phyloP scores from a whole-genome alignment of 2,329 filamentous ascomycete genomes.

The Ophiostoma pallidulum region DNA sequence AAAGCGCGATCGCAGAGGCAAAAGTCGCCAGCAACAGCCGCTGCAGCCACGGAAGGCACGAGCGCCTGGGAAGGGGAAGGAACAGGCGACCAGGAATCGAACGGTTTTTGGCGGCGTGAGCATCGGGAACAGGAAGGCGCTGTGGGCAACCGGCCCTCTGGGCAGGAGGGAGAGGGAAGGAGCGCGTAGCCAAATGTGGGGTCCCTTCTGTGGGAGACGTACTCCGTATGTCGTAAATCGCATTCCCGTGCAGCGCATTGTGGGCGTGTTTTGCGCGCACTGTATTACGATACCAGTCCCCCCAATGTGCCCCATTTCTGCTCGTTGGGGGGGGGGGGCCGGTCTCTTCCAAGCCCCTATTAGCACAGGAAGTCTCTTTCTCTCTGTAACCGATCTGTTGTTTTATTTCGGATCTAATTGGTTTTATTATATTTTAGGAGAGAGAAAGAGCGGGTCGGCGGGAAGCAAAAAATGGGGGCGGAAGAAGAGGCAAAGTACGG shows the following conservation, averaged over 20 bases:
- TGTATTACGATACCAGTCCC: too few relatives aligned
- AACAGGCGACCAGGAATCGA: slow-evolving; percentile 4
- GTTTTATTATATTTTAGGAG: background rate
- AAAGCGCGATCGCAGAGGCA: background rate
- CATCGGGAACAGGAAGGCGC: slow-evolving; percentile 7
- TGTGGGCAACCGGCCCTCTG: background rate
- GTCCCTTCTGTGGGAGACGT: too few relatives aligned
- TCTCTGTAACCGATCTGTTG: background rate
- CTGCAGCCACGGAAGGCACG: background rate
- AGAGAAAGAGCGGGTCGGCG: slow-evolving; percentile 9
- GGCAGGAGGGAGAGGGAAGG: slow-evolving; percentile 2
- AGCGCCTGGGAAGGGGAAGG: background rate
- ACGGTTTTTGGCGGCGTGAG: slow-evolving; percentile 3
- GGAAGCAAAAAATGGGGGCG: slow-evolving; percentile 1
- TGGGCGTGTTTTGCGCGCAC: too few relatives aligned
- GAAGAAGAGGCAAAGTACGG: background rate
- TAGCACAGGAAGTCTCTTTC: background rate
- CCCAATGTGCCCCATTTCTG: too few relatives aligned
- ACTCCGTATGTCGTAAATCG: too few relatives aligned
- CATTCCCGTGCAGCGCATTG: too few relatives aligned
- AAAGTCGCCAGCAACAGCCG: background rate
- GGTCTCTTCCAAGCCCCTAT: too few relatives aligned
- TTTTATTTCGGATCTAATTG: background rate
- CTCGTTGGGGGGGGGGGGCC: too few relatives aligned
- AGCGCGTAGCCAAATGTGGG: slow-evolving; percentile 9